Base-by-base conservation (phyloP, 2,329 filamentous ascomycete genomes). In the Fusarium tupiense region DNA sequence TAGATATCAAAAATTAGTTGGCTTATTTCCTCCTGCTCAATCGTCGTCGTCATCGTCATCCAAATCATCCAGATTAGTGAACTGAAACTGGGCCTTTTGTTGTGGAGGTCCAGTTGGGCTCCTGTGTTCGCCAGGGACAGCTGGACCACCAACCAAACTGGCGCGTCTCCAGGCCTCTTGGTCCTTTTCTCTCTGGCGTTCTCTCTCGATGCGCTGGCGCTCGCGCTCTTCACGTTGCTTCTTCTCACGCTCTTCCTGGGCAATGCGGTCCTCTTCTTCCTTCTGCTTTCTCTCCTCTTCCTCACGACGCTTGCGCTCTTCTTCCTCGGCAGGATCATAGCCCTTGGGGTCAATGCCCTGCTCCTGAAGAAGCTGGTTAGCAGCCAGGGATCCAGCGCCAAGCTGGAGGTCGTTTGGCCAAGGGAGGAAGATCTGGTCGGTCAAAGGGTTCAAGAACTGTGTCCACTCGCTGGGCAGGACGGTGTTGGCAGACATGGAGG, bases 351-450 rank as follows among this genome's bases (percentile, higher is more conserved):
- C 89, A 73, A 89, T 86, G 13, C 91, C 91, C 61, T 86, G 83
- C 76, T 92, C 91, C 10, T 88, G 74, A 71, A 94, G 86, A 31
- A 86, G 83, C 77, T 94, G 91, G 50, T 90, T 88, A 14, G 86
- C 85, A 0, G 91, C 91, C 47, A 97, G 85, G 4, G 91, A 91
- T 41, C 94, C 93, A 22, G 85, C 84, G 38, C 90, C 88, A 71
- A 96, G 93, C 67, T 90, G 88, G 38, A 92, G 89, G 71, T 94
- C 91, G 35, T 85, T 86, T 2, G 94, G 94, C 94, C 94, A 97
- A 2, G 94, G 94, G 53, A 91, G 87, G 84, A 95, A 97, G n/a
- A 85, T 79, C 43, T 88, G 85, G 16, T 88, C 86, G 14, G 86
- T 86, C 24, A 87, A 81, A 1, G 90, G 88, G 77, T 92, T 91